phyloP scores from a whole-genome alignment of 306 rosid genomes.

The Mimosa pudica region DNA sequence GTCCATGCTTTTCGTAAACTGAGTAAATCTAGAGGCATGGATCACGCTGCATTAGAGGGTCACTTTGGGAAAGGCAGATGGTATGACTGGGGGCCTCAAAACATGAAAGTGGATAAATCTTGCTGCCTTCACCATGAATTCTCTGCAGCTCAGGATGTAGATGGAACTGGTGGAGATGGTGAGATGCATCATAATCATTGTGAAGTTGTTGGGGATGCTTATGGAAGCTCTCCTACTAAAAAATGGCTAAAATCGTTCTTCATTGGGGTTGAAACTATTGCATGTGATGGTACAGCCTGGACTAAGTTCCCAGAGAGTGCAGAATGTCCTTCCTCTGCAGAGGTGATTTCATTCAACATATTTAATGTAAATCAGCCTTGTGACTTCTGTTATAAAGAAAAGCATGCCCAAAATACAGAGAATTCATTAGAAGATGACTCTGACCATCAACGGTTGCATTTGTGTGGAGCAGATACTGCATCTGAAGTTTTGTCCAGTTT shows the following conservation, averaged over 20 bases:
- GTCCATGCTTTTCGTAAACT: slow-evolving; percentile 73
- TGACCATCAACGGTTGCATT: slow-evolving; percentile 37
- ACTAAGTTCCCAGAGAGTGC: slow-evolving; percentile 71
- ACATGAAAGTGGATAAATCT: slow-evolving; percentile 45
- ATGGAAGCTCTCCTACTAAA: slow-evolving; percentile 50
- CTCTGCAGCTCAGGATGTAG: slow-evolving; percentile 38
- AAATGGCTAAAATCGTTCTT: slow-evolving; percentile 72
- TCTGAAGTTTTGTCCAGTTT: slow-evolving; percentile 55
- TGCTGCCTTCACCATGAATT: slow-evolving; percentile 40
- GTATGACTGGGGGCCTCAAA: slow-evolving; percentile 85
- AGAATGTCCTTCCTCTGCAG: slow-evolving; percentile 67
- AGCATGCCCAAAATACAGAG: slow-evolving; percentile 42
- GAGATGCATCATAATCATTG: slow-evolving; percentile 31
- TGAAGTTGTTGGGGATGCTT: slow-evolving; percentile 24
- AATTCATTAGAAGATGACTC: slow-evolving; percentile 39
- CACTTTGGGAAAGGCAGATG: slow-evolving; percentile 69
- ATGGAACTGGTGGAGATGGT: slow-evolving; percentile 43
- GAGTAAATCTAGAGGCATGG: slow-evolving; percentile 35
- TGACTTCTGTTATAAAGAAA: slow-evolving; percentile 43
- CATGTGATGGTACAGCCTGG: slow-evolving; percentile 55
- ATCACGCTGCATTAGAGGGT: slow-evolving; percentile 42
- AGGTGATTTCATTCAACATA: slow-evolving; percentile 80
- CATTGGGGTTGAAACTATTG: slow-evolving; percentile 56
- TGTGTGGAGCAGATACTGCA: slow-evolving; percentile 36
- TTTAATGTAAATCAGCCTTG: slow-evolving; percentile 55